These are phyloP conservation scores for Escovopsis sp. DNA, from an alignment of 2,329 filamentous ascomycete genomes.

Conservation along the genomic window DNA sequence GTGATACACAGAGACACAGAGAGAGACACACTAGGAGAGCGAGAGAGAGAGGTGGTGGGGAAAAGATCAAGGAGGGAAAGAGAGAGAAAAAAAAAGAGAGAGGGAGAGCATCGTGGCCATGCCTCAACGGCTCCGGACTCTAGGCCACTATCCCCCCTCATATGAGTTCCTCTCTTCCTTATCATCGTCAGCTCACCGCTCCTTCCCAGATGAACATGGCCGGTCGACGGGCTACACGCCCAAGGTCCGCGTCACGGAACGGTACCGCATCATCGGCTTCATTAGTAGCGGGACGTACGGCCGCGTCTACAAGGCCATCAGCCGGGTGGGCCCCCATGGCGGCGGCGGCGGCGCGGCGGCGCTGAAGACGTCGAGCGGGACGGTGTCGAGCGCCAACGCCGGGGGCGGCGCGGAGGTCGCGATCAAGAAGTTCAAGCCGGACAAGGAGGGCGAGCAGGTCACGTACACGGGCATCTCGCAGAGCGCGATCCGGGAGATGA, in stretches of 20 bases:
- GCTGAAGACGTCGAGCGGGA: slow-evolving; percentile 3
- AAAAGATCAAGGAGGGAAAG: too few species aligned
- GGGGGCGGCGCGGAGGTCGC: slow-evolving; percentile 59
- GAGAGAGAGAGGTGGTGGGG: too few species aligned
- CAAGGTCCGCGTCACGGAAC: slow-evolving; percentile 81
- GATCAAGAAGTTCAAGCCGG: slow-evolving; percentile 99
- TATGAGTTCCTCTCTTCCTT: slow-evolving; percentile 6
- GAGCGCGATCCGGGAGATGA: slow-evolving; percentile 94
- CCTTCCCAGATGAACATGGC: slow-evolving; percentile 35
- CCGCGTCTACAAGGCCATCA: slow-evolving; percentile 87
- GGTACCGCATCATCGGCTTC: slow-evolving; percentile 94
- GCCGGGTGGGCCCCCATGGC: slow-evolving; percentile 27
- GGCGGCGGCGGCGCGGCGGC: background rate
- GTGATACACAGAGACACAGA: background rate
- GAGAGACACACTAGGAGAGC: background rate
- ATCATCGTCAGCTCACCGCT: slow-evolving; percentile 21
- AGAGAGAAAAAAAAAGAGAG: too few species aligned
- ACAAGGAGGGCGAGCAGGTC: slow-evolving; percentile 90
- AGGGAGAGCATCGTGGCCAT: slow-evolving; percentile 10
- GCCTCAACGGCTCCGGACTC: slow-evolving; percentile 21
- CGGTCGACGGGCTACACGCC: slow-evolving; percentile 44
- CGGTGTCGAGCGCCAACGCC: slow-evolving; percentile 26
- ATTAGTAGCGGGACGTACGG: slow-evolving; percentile 98
- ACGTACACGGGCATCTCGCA: slow-evolving; percentile 97
- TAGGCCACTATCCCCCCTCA: slow-evolving; percentile 12